Base-by-base conservation (phyloP, 202 grass and related monocot species). In the Schoenoplectus tabernaemontani region DNA sequence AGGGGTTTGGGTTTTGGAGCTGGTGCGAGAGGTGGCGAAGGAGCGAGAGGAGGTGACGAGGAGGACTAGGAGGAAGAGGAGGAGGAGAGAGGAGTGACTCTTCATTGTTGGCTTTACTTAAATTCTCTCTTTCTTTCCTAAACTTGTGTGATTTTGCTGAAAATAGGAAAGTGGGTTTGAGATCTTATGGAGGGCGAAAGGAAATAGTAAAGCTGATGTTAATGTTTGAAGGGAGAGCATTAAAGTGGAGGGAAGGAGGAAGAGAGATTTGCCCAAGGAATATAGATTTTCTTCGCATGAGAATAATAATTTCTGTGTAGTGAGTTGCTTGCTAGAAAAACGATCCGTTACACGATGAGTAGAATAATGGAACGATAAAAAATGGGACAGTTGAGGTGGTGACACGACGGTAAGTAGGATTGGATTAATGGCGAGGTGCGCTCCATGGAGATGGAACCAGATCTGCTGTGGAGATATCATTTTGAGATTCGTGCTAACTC, bases 161-260 rank as follows among this genome's bases (percentile, higher is more conserved):
- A 48, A 36, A 42, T 22, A 20, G 30, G 44, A 37, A 59, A 44
- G 12, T n/a, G 54, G 44, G 11, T 47, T 61, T 57, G 81, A 63
- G 77, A 79, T 79, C 43, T 74, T 80, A 44, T 10, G 58, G 43
- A 47, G 23, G 41, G 39, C n/a, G 41, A 61, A 41, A 43, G 10
- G 34, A 61, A 28, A 63, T 36, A 13, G 77, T 80, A 33, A 80
- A 80, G 57, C 59, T 59, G 41, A 20, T 19, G 53, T 78, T 59
- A 78, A 78, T 78, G 76, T 61, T 61, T 78, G 76, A 78, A 60
- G 57, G 47, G 58, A 43, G 57, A 48, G 77, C 77, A 80, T 80
- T 80, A 79, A 79, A 79, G 77, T 6, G 9, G 47, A 43, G 54
- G 53, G 56, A 48, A 78, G n/a, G 19, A 60, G 32, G 8, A 38